Conservation (phyloP, 495 filamentous ascomycete species). For the Penicillium paradoxum region DNA sequence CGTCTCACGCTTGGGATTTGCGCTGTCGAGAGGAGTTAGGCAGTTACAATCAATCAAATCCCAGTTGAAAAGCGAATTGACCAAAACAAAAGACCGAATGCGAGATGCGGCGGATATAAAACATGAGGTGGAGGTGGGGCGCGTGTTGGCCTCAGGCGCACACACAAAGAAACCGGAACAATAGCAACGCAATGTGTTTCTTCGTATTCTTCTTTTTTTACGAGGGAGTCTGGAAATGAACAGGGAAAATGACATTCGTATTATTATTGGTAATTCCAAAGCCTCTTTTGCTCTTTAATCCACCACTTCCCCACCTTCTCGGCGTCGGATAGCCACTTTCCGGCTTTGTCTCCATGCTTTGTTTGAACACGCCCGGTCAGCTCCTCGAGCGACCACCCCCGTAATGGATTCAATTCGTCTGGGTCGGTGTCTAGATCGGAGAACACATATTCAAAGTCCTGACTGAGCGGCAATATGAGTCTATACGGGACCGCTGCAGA, state of each 20-base stretch:
- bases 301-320: slow-evolving; percentile 36
- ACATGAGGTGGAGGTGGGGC: slow-evolving; percentile 20
- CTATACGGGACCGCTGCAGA: slow-evolving; percentile 38
- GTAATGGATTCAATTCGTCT: slow-evolving; percentile 26
- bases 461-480: slow-evolving; percentile 37
- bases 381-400: slow-evolving; percentile 28
- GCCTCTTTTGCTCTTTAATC: slow-evolving; percentile 28
- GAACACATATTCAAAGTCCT: slow-evolving; percentile 36
- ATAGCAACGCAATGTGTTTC: slow-evolving; percentile 11
- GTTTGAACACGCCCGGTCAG: slow-evolving; percentile 22
- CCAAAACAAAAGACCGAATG: background rate
- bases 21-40: background rate
- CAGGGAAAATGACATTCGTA: background rate
- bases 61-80: background rate
- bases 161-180: slow-evolving; percentile 12
- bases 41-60: background rate
- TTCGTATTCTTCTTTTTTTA: slow-evolving; percentile 1
- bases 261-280: slow-evolving; percentile 24
- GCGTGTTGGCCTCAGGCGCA: slow-evolving; percentile 17
- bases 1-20: background rate
- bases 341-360: slow-evolving; percentile 32
- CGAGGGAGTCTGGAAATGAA: background rate
- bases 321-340: slow-evolving; percentile 34
- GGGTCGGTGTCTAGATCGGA: slow-evolving; percentile 33
- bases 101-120: slow-evolving; percentile 3